Conservation (phyloP, 306 rosid genomes). For the Malus asiatica region DNA sequence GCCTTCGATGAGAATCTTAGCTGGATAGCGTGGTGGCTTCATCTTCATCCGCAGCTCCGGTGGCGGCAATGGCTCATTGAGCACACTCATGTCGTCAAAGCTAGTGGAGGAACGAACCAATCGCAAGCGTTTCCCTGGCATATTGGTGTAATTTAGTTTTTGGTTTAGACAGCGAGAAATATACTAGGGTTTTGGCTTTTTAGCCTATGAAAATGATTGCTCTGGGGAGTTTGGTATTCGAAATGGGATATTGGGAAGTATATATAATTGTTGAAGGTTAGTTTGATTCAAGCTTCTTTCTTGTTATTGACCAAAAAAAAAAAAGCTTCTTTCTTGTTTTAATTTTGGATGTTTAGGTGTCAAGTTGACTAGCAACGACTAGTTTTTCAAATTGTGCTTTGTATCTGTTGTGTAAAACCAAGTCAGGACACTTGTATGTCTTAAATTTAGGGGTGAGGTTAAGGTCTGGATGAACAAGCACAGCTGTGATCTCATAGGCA, state of each 20-base stretch:
- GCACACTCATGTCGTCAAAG: background rate
- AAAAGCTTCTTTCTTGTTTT: too few relatives aligned
- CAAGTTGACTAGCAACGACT: too few relatives aligned
- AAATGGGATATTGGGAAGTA: background rate
- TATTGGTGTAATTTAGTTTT: background rate
- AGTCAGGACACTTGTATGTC: too few relatives aligned
- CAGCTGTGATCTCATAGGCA: too few relatives aligned
- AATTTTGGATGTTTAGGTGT: too few relatives aligned
- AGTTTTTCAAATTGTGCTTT: too few relatives aligned
- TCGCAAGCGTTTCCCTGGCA: conserved; percentile 12
- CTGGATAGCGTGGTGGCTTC: background rate
- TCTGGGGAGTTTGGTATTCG: background rate
- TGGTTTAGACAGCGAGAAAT: background rate
- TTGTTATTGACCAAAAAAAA: too few relatives aligned
- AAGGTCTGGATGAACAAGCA: too few relatives aligned
- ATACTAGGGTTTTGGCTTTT: background rate
- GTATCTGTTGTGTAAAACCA: too few relatives aligned
- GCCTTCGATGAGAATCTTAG: background rate
- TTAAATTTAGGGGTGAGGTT: too few relatives aligned
- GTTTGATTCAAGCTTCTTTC: too few relatives aligned
- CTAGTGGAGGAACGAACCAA: conserved; percentile 1
- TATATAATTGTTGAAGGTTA: background rate
- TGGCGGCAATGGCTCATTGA: background rate
- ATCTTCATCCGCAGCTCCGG: background rate
- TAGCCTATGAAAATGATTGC: background rate